Evolutionary conservation across 352 stramenopile species (phyloP), one percentile per base, ranked within the genome.

Genomic region (Globisporangium cylindrosporum): DNA sequence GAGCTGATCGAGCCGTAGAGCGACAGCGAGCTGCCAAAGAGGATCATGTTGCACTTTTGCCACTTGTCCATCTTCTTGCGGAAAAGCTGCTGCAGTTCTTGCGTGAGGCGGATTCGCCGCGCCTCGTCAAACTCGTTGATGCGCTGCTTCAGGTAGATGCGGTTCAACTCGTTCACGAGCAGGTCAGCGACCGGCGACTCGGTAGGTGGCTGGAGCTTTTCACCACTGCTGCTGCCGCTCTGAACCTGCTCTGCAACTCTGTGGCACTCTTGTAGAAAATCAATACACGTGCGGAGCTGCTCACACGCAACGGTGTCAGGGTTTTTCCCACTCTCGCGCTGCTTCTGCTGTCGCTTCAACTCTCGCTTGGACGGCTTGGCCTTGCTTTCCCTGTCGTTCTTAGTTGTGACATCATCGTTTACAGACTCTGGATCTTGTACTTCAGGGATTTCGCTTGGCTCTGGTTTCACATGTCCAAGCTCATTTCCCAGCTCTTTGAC

Each of bases 1-100:
- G 84, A 95, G 27, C 64, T 75, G 36, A 77, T 80, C 14, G 88
- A 90, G 32, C 88, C 88, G 48, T 85, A 94, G 56, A 78, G 86
- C 51, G 86, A 93, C 60, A 92, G 60, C 1, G 88, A 95, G 38
- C 88, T 95, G 59, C 88, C 88, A 56, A 91, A 95, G 5, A 91
- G 75, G 64, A 82, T 56, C 14, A 93, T 59, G 14, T 88, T 64
- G 34, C 78, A 85, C 22, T 78, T 63, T 0, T 72, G 78, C 80
- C 82, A 90, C 56, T 88, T 82, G 61, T 55, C 75, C 27, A 79
- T 62, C n/a, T 84, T 64, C 1, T 62, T 71, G 41, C 74, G 79
- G 27, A 91, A 70, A 12, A 79, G 38, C 1, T 66, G 69, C 67
- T 91, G 69, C 54, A 92, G 74, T n/a, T 86, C 71, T 3, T 62